Evolutionary conservation across 768 basidiomycete species (phyloP).

Genomic region (Gloeophyllum trabeum): DNA sequence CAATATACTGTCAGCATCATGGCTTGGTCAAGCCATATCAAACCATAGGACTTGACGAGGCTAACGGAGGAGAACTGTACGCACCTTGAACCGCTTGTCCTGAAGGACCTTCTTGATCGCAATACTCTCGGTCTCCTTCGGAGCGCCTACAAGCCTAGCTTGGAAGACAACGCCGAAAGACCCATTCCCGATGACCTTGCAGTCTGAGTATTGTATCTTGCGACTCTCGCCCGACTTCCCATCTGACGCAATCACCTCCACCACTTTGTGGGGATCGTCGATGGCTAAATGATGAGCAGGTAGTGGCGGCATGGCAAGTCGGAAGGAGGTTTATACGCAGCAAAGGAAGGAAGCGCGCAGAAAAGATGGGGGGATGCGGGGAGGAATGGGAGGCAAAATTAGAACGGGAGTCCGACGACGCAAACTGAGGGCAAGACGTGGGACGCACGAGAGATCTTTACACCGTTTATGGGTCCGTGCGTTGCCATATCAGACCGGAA

Average conservation of each 20-base stretch:
- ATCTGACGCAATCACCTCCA: conserved; percentile 90
- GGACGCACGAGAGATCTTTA: conserved; percentile 75
- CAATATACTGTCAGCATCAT: too few relatives aligned
- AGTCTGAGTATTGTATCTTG: conserved; percentile 90
- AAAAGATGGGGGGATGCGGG: conserved; percentile 17
- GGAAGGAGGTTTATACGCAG: conserved; percentile 7
- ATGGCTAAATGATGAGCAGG: conserved; percentile 37
- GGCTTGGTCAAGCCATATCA: too few relatives aligned
- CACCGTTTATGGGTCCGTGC: conserved; percentile 78
- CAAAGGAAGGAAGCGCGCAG: conserved; percentile 14
- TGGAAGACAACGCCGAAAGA: conserved; percentile 99
- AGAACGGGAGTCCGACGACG: conserved; percentile 1
- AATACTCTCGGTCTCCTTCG: conserved; percentile 71
- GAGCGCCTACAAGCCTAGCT: conserved; percentile 67
- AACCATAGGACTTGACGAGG: background rate
- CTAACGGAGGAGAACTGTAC: too few relatives aligned
- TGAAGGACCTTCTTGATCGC: conserved; percentile 99
- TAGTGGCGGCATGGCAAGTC: conserved; percentile 14
- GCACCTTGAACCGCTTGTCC: conserved; percentile 99
- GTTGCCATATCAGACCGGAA: conserved; percentile 37
- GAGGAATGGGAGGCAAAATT: conserved; percentile 5
- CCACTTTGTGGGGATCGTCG: conserved; percentile 95
- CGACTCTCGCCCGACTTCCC: conserved; percentile 86
- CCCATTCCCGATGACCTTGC: conserved; percentile 98
- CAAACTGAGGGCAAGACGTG: conserved; percentile 1